These are phyloP conservation scores for Cutaneotrichosporon sp. DNA, from an alignment of 1,284 basidiomycete species.

Conservation along the genomic window DNA sequence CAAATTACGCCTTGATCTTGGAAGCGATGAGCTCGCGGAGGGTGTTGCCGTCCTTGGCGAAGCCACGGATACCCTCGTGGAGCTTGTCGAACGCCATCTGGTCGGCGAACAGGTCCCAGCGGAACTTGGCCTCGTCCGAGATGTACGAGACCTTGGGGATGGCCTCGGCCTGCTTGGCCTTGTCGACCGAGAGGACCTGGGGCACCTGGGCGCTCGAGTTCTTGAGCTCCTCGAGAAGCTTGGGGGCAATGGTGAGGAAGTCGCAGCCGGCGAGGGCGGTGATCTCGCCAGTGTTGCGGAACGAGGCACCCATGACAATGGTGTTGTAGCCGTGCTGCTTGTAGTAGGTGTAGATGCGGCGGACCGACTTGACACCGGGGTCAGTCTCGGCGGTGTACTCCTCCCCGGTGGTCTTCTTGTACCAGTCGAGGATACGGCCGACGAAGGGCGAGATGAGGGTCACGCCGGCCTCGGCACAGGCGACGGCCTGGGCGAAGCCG, in stretches of 20 bases:
- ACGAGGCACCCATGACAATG: constrained; percentile 99
- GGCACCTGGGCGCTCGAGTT: constrained; percentile 74
- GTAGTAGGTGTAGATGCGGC: constrained; percentile 93
- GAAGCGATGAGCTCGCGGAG: constrained; percentile 80
- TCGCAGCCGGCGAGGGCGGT: constrained; percentile 93
- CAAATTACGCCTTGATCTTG: constrained; percentile 61
- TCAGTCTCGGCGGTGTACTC: constrained; percentile 80
- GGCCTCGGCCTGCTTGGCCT: constrained; percentile 62
- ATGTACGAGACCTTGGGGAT: constrained; percentile 82
- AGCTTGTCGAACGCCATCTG: constrained; percentile 92
- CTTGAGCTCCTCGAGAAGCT: constrained; percentile 89
- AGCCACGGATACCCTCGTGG: constrained; percentile 96
- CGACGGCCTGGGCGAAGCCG: constrained; percentile 97
- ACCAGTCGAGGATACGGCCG: constrained; percentile 95
- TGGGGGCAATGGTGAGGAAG: constrained; percentile 92
- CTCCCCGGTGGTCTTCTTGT: constrained; percentile 85
- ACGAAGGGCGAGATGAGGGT: constrained; percentile 99
- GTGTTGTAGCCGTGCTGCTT: constrained; percentile 98
- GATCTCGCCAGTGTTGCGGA: constrained; percentile 95
- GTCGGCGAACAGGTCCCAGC: constrained; percentile 87
- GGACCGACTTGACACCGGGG: constrained; percentile 95
- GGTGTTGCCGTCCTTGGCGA: constrained; percentile 90
- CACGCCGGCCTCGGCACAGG: constrained; percentile 95
- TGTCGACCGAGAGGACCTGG: constrained; percentile 73
- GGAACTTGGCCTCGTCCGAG: constrained; percentile 94